Conservation (phyloP, 169 alveolate species). For the Plasmodium adleri region DNA sequence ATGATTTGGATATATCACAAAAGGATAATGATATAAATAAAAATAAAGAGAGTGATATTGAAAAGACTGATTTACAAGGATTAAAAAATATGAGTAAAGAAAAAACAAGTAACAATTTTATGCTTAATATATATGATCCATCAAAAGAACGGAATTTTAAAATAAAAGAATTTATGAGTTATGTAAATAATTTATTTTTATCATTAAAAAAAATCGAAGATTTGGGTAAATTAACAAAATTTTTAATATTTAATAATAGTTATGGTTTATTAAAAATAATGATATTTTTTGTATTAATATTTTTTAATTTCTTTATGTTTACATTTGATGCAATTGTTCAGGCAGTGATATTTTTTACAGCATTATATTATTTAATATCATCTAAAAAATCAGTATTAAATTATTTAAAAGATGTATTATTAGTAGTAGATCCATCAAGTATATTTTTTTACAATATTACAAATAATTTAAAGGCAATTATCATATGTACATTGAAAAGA, state of each 20-base stretch:
- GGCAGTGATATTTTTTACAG: conserved; percentile 79
- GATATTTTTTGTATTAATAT: conserved; percentile 66
- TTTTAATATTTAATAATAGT: conserved; percentile 64
- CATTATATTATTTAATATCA: conserved; percentile 79
- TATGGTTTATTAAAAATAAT: conserved; percentile 76
- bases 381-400: conserved; percentile 68
- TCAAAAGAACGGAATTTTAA: conserved; percentile 39
- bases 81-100: neutral
- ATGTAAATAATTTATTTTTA: conserved; percentile 42
- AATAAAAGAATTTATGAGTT: conserved; percentile 39
- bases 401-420: conserved; percentile 77
- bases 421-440: conserved; percentile 81
- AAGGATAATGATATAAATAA: neutral
- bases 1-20: neutral
- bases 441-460: conserved; percentile 74
- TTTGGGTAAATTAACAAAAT: conserved; percentile 54
- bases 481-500: conserved; percentile 78
- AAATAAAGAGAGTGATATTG: neutral
- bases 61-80: neutral
- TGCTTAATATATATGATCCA: conserved; percentile 15
- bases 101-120: neutral
- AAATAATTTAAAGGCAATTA: conserved; percentile 76
- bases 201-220: conserved; percentile 74
- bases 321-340: conserved; percentile 79
- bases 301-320: conserved; percentile 75